Evolutionary conservation across 1,139 yeast genomes (phyloP).

Genomic region (Wickerhamomyces sp.): DNA sequence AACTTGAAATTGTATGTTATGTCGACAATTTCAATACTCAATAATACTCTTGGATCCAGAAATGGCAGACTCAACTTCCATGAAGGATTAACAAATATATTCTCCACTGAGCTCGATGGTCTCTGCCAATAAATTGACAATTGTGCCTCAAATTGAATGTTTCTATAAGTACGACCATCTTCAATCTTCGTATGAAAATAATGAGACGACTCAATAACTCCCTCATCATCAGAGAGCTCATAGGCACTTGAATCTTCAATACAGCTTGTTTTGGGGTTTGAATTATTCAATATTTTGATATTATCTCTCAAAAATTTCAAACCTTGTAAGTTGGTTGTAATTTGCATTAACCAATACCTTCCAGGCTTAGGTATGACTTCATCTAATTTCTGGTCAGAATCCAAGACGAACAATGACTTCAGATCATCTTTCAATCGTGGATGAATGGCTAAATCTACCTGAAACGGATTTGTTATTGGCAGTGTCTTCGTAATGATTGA

Average conservation of each 20-base stretch:
- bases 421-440: conserved; percentile 39
- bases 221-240: conserved; percentile 2
- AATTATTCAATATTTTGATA: conserved; percentile 26
- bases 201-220: conserved; percentile 11
- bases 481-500: conserved; percentile 30
- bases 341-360: conserved; percentile 43
- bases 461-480: conserved; percentile 38
- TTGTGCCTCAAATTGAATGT: conserved; percentile 30
- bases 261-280: conserved; percentile 28
- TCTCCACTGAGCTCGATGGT: conserved; percentile 16
- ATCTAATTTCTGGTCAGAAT: conserved; percentile 8
- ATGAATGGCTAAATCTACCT: conserved; percentile 30
- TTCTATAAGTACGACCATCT: conserved; percentile 39
- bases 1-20: conserved; percentile 37
- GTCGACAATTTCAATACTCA: conserved; percentile 28
- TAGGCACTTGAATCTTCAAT: conserved; percentile 23
- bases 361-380: conserved; percentile 40
- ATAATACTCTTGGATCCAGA: conserved; percentile 65
- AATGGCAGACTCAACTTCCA: conserved; percentile 56
- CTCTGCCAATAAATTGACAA: conserved; percentile 37
- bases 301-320: conserved; percentile 27
- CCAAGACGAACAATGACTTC: conserved; percentile 31
- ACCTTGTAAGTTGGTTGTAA: conserved; percentile 6
- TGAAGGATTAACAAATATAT: conserved; percentile 31
- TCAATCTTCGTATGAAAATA: conserved; percentile 35